Evolutionary conservation across 2,329 filamentous ascomycete genomes (phyloP), one percentile per base, ranked within the genome.

Genomic region (Cladosporium phlei): DNA sequence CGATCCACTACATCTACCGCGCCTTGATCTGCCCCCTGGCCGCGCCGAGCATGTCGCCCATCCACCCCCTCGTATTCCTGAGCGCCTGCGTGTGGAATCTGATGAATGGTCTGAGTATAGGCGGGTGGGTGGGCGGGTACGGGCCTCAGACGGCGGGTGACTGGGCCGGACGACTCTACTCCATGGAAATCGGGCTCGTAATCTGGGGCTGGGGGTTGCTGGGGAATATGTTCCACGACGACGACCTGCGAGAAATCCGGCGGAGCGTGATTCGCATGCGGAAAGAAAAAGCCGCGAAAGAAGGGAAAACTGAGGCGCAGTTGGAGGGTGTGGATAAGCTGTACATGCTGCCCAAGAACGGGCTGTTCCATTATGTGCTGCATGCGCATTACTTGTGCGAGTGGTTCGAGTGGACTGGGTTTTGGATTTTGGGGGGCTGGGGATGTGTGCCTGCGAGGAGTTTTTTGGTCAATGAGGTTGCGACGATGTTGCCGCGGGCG

Each of bases 361-460:
- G 90, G 1, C 69, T 95, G 39, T 98, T 97, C 69, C 75, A 77
- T 55, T 84, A 82, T 59, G 79, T 95, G 62, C 75, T 97, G 49
- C 95, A 85, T 66, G 89, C 93, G 55, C 93, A 98, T 66, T 98
- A 96, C 66, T 74, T 95, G n/a, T 86, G 84, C 62, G 93, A 98
- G 70, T 98, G 93, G 93, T 65, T 95, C 44, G 93, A 98, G 74
- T 98, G 93, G 93, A 66, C 78, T 3, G 93, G 93, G 0, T 98
- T 89, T 66, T 89, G 84, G 73, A 78, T 95, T 65, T 78, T 86
- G 56, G 78, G 83, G 1, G 76, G 77, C 0, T 78, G 73, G 69
- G 67, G 70, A 4, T 88, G 83, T 61, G 70, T 80, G 38, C 91
- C 93, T 0, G 91, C 88, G 19, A 74, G 89, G 59, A 78, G 78